phyloP scores from a whole-genome alignment of 202 grass and related monocot species.

The Panicum virgatum region DNA sequence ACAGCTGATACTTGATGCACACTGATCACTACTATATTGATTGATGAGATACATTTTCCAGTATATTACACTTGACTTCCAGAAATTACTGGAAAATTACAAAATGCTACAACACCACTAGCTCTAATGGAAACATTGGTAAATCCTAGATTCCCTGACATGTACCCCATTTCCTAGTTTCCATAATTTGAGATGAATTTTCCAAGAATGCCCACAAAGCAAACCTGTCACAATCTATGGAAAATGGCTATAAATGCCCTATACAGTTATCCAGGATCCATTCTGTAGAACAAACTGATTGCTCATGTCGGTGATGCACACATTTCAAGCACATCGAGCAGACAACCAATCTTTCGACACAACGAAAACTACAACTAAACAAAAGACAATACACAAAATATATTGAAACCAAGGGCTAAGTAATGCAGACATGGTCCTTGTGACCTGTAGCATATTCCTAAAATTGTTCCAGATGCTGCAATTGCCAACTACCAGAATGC shows the following conservation, averaged over 20 bases:
- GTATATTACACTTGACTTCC: constrained; percentile 41
- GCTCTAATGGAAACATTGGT: constrained; percentile 17
- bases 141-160: constrained; percentile 35
- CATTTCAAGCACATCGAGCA: constrained; percentile 1
- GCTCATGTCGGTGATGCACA: too few relatives aligned
- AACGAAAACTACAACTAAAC: constrained; percentile 23
- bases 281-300: constrained; percentile 24
- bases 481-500: constrained; percentile 43
- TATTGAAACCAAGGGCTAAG: constrained; percentile 20
- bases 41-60: constrained; percentile 29
- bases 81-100: constrained; percentile 41
- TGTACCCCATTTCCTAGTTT: constrained; percentile 31
- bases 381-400: constrained; percentile 33
- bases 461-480: constrained; percentile 31
- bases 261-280: constrained; percentile 42
- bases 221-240: constrained; percentile 38
- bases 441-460: constrained; percentile 39
- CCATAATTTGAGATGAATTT: constrained; percentile 41
- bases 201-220: constrained; percentile 34
- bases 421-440: constrained; percentile 38
- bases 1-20: constrained; percentile 5
- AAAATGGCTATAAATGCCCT: constrained; percentile 44
- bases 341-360: constrained; percentile 29
- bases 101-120: constrained; percentile 26
- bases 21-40: constrained; percentile 36